A percentile compares a stretch with the other conserved stretches of the same genome.
phyloP scores from a whole-genome alignment of 768 basidiomycete genomes.

The Hypsizygus marmoreus region DNA sequence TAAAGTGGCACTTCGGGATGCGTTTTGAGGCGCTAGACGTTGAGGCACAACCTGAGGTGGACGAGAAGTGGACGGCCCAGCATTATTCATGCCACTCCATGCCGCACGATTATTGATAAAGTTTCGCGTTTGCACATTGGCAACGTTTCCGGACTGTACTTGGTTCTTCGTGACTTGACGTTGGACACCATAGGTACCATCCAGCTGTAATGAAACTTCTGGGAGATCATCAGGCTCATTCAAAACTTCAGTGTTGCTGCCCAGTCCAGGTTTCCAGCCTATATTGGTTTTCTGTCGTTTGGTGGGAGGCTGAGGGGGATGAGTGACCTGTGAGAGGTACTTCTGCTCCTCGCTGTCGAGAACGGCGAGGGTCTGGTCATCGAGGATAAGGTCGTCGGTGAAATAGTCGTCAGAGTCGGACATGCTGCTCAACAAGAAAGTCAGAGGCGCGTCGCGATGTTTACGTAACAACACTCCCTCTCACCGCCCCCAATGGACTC shows the following conservation, averaged over 20 bases:
- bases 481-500: constrained; percentile 30
- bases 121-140: neutral
- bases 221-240: constrained; percentile 57
- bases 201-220: constrained; percentile 60
- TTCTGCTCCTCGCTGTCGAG: constrained; percentile 62
- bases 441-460: constrained; percentile 1
- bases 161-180: constrained; percentile 14
- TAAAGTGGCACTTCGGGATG: constrained; percentile 2
- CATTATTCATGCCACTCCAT: neutral
- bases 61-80: neutral
- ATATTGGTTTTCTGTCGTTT: constrained; percentile 59
- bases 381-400: constrained; percentile 63
- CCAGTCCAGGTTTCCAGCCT: constrained; percentile 41
- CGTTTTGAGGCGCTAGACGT: neutral
- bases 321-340: constrained; percentile 31
- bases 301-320: constrained; percentile 35
- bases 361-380: constrained; percentile 60
- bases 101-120: too few species aligned
- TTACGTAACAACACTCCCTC: constrained; percentile 16
- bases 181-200: constrained; percentile 56
- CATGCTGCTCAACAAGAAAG: constrained; percentile 37
- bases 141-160: neutral
- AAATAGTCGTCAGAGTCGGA: constrained; percentile 66
- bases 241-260: constrained; percentile 22
- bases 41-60: neutral